Evolutionary conservation across 2,329 filamentous ascomycete species (phyloP).

Genomic region (Aspergillus luchuensis): DNA sequence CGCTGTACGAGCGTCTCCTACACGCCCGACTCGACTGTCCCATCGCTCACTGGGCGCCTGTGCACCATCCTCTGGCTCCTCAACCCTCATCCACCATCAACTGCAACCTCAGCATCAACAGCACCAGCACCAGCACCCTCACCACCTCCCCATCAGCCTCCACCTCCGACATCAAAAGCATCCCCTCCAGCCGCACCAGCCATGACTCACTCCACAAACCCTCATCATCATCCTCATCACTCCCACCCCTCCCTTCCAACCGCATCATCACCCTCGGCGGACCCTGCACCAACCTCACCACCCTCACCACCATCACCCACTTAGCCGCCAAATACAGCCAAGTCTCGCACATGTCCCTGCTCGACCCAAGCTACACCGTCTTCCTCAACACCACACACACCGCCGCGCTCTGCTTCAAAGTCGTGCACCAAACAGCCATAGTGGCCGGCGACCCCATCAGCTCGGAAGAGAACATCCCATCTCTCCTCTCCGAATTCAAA

Average conservation of each 20-base stretch:
- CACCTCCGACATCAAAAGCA: not conserved
- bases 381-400: constrained; percentile 41
- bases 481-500: constrained; percentile 40
- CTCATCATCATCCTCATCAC: not conserved
- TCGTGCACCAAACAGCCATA: constrained; percentile 40
- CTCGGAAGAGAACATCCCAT: constrained; percentile 23
- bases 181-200: constrained; percentile 8
- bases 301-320: not conserved
- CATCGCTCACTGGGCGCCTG: not conserved
- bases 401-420: constrained; percentile 44
- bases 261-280: not conserved
- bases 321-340: constrained; percentile 39
- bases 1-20: constrained; percentile 1
- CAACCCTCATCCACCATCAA: not conserved
- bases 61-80: not conserved
- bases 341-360: constrained; percentile 48
- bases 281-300: not conserved
- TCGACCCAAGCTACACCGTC: constrained; percentile 45
- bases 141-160: not conserved
- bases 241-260: not conserved
- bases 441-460: constrained; percentile 47
- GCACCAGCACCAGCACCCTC: not conserved
- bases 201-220: not conserved
- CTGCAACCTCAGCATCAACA: not conserved
- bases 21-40: not conserved